These are phyloP conservation scores for Immersiporthe knoxdaviesiana DNA, from an alignment of 2,329 filamentous ascomycete species.

Conservation along the genomic window DNA sequence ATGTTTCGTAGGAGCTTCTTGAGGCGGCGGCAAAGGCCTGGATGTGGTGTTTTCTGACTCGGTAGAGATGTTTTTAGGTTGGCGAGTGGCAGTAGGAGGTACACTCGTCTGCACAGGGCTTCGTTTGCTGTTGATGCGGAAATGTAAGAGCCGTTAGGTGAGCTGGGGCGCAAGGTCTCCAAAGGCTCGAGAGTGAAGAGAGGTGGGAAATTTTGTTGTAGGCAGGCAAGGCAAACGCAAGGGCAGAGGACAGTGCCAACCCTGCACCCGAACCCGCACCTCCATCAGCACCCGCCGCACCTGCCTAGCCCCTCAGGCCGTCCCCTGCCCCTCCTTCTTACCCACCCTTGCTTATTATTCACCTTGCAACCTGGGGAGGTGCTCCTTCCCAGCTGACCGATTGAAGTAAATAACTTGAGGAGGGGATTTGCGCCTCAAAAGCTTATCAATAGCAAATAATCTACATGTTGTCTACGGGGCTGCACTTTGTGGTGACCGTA, in stretches of 20 bases:
- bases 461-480: too few species aligned
- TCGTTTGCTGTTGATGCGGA: constrained; percentile 15
- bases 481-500: too few species aligned
- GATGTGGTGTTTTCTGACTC: neutral
- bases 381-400: neutral
- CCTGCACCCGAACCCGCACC: neutral
- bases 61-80: constrained; percentile 20
- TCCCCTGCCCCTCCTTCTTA: neutral
- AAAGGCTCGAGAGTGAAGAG: constrained; percentile 57
- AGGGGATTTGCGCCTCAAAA: too few species aligned
- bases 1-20: neutral
- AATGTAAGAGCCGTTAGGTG: neutral
- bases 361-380: too few species aligned
- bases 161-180: constrained; percentile 48
- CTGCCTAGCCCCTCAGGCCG: neutral
- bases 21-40: neutral
- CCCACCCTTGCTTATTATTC: neutral
- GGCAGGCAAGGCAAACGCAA: constrained; percentile 10
- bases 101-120: constrained; percentile 18
- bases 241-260: constrained; percentile 21
- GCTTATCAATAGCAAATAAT: too few species aligned
- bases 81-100: neutral
- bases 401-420: too few species aligned
- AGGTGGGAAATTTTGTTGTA: constrained; percentile 32
- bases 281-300: neutral